These are phyloP conservation scores for Conringia planisiliqua DNA, from an alignment of 345 rosid species.

Conservation along the genomic window DNA sequence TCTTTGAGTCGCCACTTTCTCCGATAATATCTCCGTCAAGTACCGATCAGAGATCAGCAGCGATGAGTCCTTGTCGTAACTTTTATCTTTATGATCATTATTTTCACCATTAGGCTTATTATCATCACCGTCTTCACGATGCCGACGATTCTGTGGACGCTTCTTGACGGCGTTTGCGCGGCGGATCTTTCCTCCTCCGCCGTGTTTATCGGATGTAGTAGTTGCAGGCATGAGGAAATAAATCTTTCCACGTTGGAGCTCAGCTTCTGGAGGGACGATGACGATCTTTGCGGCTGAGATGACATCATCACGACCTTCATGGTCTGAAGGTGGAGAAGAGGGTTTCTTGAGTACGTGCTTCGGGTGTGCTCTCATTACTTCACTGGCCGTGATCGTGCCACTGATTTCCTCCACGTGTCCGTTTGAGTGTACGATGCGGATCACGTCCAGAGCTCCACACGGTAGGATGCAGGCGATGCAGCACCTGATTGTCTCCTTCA, in stretches of 20 bases:
- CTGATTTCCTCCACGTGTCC: slow-evolving; percentile 93
- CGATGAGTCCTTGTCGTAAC: slow-evolving; percentile 27
- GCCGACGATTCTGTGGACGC: slow-evolving; percentile 24
- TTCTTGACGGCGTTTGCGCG: neutral
- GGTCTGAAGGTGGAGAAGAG: slow-evolving; percentile 47
- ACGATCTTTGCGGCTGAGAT: slow-evolving; percentile 69
- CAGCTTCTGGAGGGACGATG: slow-evolving; percentile 84
- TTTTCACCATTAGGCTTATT: slow-evolving; percentile 13
- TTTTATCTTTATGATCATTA: neutral
- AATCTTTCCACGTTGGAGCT: slow-evolving; percentile 91
- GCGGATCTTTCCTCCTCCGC: slow-evolving; percentile 30
- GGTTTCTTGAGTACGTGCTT: slow-evolving; percentile 86
- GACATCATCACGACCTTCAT: slow-evolving; percentile 46
- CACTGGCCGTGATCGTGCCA: slow-evolving; percentile 72
- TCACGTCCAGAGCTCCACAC: slow-evolving; percentile 92
- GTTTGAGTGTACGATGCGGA: slow-evolving; percentile 83
- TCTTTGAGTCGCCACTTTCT: slow-evolving; percentile 67
- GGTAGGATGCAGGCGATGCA: slow-evolving; percentile 98
- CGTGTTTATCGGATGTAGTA: slow-evolving; percentile 32
- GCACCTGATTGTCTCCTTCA: slow-evolving; percentile 91
- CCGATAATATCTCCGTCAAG: slow-evolving; percentile 89
- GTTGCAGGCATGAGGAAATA: slow-evolving; percentile 75
- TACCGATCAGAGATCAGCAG: slow-evolving; percentile 62
- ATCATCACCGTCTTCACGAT: slow-evolving; percentile 5
- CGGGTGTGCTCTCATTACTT: slow-evolving; percentile 80